A percentile compares a stretch with the other conserved stretches of the same genome.
Evolutionary conservation across 768 basidiomycete species (phyloP).

Genomic region (Tricholoma matsutake): DNA sequence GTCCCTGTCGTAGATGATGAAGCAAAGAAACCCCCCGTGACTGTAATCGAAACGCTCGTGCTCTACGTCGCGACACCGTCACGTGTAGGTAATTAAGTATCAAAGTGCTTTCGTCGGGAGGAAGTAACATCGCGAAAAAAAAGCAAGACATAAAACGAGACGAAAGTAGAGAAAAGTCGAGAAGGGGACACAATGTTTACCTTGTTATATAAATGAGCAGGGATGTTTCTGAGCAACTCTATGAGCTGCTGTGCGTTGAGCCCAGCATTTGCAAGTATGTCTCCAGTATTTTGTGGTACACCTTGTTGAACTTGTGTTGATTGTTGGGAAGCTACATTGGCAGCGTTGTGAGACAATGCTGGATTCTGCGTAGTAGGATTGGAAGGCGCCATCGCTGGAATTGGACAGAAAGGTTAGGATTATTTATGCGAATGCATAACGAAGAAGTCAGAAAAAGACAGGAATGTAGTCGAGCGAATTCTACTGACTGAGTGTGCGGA

Average conservation of each 20-base stretch:
- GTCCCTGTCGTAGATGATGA: not conserved
- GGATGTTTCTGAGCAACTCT: slow-evolving; percentile 53
- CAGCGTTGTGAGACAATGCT: slow-evolving; percentile 32
- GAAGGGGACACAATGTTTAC: slow-evolving; percentile 33
- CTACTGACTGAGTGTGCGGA: not conserved
- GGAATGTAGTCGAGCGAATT: not conserved
- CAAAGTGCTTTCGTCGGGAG: slow-evolving; percentile 12
- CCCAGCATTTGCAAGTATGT: slow-evolving; percentile 25
- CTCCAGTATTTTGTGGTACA: slow-evolving; percentile 20
- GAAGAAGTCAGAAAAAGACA: not conserved
- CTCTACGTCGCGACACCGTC: slow-evolving; percentile 36
- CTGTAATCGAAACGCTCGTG: slow-evolving; percentile 32
- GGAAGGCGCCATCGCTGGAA: slow-evolving; percentile 34
- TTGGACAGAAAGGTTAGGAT: not conserved
- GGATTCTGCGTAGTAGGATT: slow-evolving; percentile 37
- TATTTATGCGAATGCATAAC: not conserved
- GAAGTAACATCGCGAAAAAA: slow-evolving; percentile 17
- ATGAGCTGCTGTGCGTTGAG: slow-evolving; percentile 59
- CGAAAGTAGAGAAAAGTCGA: slow-evolving; percentile 1
- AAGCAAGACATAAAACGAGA: slow-evolving; percentile 7
- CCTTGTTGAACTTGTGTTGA: slow-evolving; percentile 25
- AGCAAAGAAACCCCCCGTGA: slow-evolving; percentile 31
- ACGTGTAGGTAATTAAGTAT: slow-evolving; percentile 31
- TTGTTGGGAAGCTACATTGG: slow-evolving; percentile 26
- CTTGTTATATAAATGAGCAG: slow-evolving; percentile 49